Base-by-base conservation (phyloP, 345 rosid species). In the Eucalyptus curtisii region DNA sequence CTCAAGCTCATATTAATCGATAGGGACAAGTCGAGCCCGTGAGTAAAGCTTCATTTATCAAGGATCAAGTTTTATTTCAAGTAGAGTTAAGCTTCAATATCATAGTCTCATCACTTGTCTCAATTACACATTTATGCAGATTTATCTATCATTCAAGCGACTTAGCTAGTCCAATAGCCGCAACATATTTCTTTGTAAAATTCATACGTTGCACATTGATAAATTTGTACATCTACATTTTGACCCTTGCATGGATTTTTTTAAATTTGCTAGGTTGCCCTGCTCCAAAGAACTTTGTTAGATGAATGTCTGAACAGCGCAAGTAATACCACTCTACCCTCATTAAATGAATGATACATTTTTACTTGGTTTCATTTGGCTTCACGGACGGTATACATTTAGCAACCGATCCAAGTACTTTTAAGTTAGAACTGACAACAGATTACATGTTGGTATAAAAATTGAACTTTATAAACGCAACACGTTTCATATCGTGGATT, bases 141-240 rank as follows among this genome's bases (percentile, higher is more conserved):
- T 45, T 57, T 22, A 27, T 14, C 44, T 7, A 57, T 68, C 61
- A 85, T 71, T 71, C 13, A 79, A 37, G 33, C 49, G 12, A 42
- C 31, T 53, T 40, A 87, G 55, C 20, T 80, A 16, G 61, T 48
- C 44, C 6, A n/a, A 2, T 85, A 95, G 97, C 96, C 84, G 95
- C 89, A 87, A 96, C 94, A 81, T 33, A 87, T 61, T 61, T 61
- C 68, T 61, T 64, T n/a, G 76, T n/a, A n/a, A 64, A n/a, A 64
- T 64, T 64, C 76, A 64, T 64, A n/a, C n/a, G 17, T 64, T n/a
- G 76, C 31, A n/a, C 37, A 8, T 15, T n/a, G 10, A 66, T 16
- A 66, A 31, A 66, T 66, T 66, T 66, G 79, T 66, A 31, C 79
- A 31, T 31, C 79, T 66, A 31, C 79, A 66, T 66, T 66, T 66